phyloP scores from a whole-genome alignment of 257 asterid species.

The Cinchona pubescens region DNA sequence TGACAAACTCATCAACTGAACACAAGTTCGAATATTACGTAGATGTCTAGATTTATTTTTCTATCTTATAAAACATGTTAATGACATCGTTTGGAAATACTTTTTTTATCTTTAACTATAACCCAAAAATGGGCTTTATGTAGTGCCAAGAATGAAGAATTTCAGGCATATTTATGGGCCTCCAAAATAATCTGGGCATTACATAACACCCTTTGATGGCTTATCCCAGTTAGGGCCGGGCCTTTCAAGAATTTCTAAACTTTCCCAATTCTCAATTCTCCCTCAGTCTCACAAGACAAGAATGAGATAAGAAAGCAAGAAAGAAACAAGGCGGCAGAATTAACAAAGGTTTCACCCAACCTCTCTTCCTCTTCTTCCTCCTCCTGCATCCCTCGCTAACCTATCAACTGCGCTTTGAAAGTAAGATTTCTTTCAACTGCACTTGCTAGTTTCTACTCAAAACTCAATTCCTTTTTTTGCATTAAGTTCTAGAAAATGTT shows the following conservation, averaged over 20 bases:
- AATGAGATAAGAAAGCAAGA: slow-evolving; percentile 18
- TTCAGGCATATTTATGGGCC: neutral
- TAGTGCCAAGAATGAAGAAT: no score
- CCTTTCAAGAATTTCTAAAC: neutral
- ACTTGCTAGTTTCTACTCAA: neutral
- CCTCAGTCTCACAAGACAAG: neutral
- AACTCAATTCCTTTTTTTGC: neutral
- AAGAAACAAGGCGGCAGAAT: slow-evolving; percentile 14
- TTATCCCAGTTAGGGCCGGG: no score
- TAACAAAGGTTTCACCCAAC: neutral
- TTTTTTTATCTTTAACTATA: no score
- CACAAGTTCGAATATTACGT: no score
- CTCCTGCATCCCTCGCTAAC: neutral
- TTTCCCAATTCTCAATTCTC: neutral
- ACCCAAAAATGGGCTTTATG: no score
- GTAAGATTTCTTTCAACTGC: slow-evolving; percentile 12
- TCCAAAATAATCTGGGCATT: no score
- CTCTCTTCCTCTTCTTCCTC: neutral
- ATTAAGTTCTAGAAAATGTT: neutral
- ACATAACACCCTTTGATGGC: no score
- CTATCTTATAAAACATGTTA: no score
- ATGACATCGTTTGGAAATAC: no score
- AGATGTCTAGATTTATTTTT: no score
- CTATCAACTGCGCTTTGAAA: neutral
- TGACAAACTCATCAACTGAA: no score